Conservation (phyloP, 2,329 filamentous ascomycete species). For the Fusarium sp. region DNA sequence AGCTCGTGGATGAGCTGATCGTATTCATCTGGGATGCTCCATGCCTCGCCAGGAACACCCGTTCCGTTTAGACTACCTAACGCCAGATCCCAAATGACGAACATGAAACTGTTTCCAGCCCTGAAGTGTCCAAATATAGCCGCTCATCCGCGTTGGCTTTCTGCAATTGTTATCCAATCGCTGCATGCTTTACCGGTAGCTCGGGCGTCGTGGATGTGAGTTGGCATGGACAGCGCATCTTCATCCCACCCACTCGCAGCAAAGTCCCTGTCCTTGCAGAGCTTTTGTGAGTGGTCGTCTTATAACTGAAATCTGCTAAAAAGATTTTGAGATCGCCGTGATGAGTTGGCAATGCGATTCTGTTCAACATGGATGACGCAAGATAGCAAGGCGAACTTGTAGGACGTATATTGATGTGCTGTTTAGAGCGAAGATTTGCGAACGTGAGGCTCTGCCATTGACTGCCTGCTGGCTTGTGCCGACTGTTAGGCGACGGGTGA, state of each 20-base stretch:
- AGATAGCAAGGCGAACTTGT: slow-evolving; percentile 21
- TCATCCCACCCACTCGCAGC: slow-evolving; percentile 34
- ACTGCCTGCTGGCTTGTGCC: background rate
- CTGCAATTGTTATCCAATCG: slow-evolving; percentile 30
- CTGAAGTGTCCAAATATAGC: slow-evolving; percentile 29
- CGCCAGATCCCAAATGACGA: slow-evolving; percentile 8
- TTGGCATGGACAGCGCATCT: slow-evolving; percentile 49
- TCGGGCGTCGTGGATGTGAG: slow-evolving; percentile 38
- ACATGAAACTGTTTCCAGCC: slow-evolving; percentile 5
- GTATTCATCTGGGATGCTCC: slow-evolving; percentile 24
- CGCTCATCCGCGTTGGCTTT: slow-evolving; percentile 1
- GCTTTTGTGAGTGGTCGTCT: slow-evolving; percentile 29
- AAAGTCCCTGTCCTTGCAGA: slow-evolving; percentile 20
- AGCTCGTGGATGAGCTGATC: slow-evolving; percentile 18
- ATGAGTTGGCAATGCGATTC: slow-evolving; percentile 43
- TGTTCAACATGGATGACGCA: slow-evolving; percentile 5
- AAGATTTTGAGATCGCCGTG: slow-evolving; percentile 34
- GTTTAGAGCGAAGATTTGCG: background rate
- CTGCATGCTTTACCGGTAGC: slow-evolving; percentile 14
- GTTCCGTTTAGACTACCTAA: background rate
- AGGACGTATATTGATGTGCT: background rate
- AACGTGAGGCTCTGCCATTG: slow-evolving; percentile 9
- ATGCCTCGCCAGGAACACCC: slow-evolving; percentile 23
- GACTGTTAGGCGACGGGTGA: background rate
- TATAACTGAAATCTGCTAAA: slow-evolving; percentile 5